phyloP scores from a whole-genome alignment of 2,329 filamentous ascomycete species.

The Venturia nashicola region DNA sequence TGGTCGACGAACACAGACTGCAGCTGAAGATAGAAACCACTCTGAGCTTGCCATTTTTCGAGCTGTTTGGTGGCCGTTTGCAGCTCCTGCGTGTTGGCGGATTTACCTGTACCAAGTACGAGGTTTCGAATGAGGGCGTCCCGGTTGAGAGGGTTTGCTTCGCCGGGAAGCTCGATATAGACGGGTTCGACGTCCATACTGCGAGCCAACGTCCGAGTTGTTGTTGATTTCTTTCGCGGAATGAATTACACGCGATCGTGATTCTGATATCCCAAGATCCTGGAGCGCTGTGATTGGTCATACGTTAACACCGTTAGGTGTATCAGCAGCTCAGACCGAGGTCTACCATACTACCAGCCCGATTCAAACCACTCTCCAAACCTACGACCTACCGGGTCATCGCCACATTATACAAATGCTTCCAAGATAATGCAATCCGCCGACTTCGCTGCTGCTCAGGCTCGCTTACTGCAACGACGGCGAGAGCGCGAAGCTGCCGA shows the following conservation, averaged over 20 bases:
- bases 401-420: not conserved
- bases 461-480: conserved; percentile 72
- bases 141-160: conserved; percentile 50
- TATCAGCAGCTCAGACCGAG: not conserved
- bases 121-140: conserved; percentile 29
- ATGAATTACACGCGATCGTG: no score
- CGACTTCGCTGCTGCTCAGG: conserved; percentile 81
- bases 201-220: not conserved
- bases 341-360: not conserved
- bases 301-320: no score
- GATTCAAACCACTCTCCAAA: not conserved
- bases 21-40: conserved; percentile 36
- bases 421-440: conserved; percentile 37
- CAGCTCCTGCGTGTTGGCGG: conserved; percentile 34
- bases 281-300: not conserved
- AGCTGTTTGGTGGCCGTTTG: conserved; percentile 41
- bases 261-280: no score
- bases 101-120: conserved; percentile 35
- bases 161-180: conserved; percentile 39
- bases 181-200: conserved; percentile 4
- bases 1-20: conserved; percentile 74
- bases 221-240: not conserved
- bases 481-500: conserved; percentile 58
- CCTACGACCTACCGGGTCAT: not conserved
- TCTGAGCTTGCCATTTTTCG: conserved; percentile 35